These are phyloP conservation scores for Coprinopsis strossmayeri DNA, from an alignment of 768 basidiomycete genomes.

Conservation along the genomic window DNA sequence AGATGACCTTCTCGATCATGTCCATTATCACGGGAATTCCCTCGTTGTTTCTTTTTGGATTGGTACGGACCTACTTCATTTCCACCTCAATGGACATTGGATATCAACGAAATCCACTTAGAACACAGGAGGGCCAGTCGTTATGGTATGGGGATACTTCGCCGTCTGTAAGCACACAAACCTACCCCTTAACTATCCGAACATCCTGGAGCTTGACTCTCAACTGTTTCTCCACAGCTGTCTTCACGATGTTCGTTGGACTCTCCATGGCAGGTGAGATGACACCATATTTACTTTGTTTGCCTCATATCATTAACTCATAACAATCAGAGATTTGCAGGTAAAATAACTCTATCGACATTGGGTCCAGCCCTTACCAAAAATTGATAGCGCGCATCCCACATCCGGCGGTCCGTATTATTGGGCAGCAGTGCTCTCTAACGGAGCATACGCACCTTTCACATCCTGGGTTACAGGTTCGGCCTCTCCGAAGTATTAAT, in stretches of 20 bases:
- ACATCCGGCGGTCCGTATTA: constrained; percentile 74
- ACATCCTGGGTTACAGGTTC: constrained; percentile 67
- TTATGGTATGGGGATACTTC: constrained; percentile 75
- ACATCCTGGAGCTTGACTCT: not conserved
- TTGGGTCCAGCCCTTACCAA: too few relatives aligned
- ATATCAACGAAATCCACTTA: constrained; percentile 17
- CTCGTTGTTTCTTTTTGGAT: constrained; percentile 60
- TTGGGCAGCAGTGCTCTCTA: constrained; percentile 75
- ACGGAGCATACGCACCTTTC: constrained; percentile 48
- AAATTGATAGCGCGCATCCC: constrained; percentile 48
- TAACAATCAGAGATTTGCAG: constrained; percentile 39
- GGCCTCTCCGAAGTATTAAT: not conserved
- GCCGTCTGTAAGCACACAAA: constrained; percentile 46
- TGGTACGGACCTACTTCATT: constrained; percentile 35
- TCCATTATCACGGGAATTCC: constrained; percentile 69
- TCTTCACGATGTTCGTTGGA: constrained; percentile 67
- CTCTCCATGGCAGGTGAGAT: constrained; percentile 65
- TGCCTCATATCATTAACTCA: not conserved
- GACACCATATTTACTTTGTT: not conserved
- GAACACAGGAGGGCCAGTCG: constrained; percentile 70
- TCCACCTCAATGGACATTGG: not conserved
- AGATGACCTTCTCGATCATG: constrained; percentile 70
- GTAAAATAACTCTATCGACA: too few relatives aligned
- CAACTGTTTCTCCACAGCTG: constrained; percentile 28
- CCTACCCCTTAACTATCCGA: not conserved